Conservation (phyloP, 208 protist genomes). For the Leishmania aethiopica region DNA sequence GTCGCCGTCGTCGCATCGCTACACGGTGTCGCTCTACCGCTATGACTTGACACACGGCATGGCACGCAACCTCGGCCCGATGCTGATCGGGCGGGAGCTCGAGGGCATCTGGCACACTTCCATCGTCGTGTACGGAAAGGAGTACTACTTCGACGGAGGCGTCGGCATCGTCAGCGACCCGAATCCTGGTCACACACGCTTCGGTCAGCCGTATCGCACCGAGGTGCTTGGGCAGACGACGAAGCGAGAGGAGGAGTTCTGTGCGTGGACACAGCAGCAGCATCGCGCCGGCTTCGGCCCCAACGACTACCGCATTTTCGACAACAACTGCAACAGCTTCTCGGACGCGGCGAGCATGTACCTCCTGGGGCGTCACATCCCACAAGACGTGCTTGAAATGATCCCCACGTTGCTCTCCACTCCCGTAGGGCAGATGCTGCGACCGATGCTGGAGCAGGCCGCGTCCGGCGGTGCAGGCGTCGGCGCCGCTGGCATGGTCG, state of each 20-base stretch:
- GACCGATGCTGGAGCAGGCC: constrained; percentile 78
- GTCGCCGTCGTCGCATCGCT: not conserved
- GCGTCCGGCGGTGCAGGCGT: constrained; percentile 25
- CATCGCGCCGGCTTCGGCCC: constrained; percentile 51
- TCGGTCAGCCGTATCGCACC: constrained; percentile 68
- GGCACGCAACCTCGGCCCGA: constrained; percentile 66
- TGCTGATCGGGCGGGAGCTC: constrained; percentile 85
- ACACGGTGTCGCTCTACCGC: constrained; percentile 84
- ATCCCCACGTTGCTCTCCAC: constrained; percentile 75
- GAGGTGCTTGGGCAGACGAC: constrained; percentile 63
- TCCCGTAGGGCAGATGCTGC: constrained; percentile 81
- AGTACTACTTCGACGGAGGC: constrained; percentile 95
- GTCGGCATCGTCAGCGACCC: constrained; percentile 61
- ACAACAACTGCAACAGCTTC: constrained; percentile 96
- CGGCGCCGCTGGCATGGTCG: not conserved
- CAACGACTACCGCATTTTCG: constrained; percentile 87
- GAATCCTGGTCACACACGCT: constrained; percentile 72
- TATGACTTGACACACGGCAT: constrained; percentile 95
- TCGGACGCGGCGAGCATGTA: constrained; percentile 81
- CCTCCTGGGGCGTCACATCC: constrained; percentile 68
- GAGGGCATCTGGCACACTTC: constrained; percentile 95
- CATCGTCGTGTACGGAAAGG: constrained; percentile 90
- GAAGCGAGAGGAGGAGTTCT: constrained; percentile 65
- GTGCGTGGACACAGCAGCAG: constrained; percentile 49
- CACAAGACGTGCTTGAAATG: constrained; percentile 76